phyloP scores from a whole-genome alignment of 2,329 filamentous ascomycete genomes.

The Aureobasidium vineae region DNA sequence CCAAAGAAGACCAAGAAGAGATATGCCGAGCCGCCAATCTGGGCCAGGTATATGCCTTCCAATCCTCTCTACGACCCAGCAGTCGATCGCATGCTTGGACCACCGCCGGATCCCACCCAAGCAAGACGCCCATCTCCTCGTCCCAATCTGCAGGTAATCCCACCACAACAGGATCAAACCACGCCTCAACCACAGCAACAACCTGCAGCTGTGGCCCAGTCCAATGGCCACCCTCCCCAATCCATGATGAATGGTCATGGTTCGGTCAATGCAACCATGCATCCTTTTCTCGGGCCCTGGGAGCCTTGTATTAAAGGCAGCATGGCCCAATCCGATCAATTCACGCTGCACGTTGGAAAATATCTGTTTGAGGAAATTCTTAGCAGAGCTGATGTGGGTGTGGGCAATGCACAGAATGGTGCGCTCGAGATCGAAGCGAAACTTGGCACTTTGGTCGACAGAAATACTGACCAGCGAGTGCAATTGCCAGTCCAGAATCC shows the following conservation, averaged over 20 bases:
- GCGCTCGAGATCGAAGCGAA: conserved; percentile 94
- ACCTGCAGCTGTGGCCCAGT: not conserved
- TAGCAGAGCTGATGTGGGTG: conserved; percentile 50
- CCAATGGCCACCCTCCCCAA: conserved; percentile 18
- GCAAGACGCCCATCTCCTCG: conserved; percentile 16
- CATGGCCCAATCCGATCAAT: conserved; percentile 2
- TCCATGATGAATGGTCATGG: conserved; percentile 11
- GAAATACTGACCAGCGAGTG: conserved; percentile 67
- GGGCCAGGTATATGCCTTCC: conserved; percentile 35
- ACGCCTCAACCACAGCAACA: conserved; percentile 16
- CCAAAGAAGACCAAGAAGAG: conserved; percentile 36
- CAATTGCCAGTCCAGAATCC: conserved; percentile 67
- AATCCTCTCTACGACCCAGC: conserved; percentile 33
- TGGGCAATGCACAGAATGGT: conserved; percentile 60
- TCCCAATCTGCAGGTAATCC: conserved; percentile 2
- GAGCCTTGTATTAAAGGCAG: conserved; percentile 27
- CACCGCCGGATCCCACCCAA: conserved; percentile 13
- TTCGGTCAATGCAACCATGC: not conserved
- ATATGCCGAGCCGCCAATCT: conserved; percentile 37
- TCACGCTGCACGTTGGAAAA: conserved; percentile 17
- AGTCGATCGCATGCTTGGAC: conserved; percentile 6
- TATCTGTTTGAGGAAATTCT: conserved; percentile 26
- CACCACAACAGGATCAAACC: conserved; percentile 1
- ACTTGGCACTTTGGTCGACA: conserved; percentile 75
- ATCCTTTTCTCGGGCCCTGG: conserved; percentile 26